phyloP scores from a whole-genome alignment of 208 protist species.

The Tritrichomonas foetus region DNA sequence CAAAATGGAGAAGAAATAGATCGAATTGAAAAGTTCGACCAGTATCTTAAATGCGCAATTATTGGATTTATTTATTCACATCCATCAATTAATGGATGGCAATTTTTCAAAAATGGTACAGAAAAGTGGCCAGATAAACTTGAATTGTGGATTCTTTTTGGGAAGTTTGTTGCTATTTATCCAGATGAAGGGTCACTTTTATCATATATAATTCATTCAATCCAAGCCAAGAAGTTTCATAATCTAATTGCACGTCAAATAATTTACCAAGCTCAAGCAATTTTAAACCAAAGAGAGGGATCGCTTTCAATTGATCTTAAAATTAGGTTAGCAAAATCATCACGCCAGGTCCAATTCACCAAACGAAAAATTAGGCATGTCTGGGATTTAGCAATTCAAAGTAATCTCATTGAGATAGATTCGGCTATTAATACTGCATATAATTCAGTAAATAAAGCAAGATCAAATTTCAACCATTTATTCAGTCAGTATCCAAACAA shows the following conservation, averaged over 20 bases:
- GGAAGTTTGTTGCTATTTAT: background rate
- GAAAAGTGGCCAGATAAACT: background rate
- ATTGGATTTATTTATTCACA: background rate
- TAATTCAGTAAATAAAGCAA: background rate
- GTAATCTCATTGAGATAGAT: background rate
- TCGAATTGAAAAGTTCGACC: background rate
- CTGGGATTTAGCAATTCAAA: background rate
- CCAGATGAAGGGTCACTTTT: background rate
- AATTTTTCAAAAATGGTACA: background rate
- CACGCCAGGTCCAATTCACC: background rate
- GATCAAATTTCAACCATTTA: background rate
- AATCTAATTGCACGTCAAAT: background rate
- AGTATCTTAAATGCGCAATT: background rate
- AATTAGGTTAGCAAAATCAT: background rate
- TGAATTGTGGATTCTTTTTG: background rate
- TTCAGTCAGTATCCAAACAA: background rate
- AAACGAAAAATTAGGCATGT: background rate
- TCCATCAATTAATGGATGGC: background rate
- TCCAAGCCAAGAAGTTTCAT: background rate
- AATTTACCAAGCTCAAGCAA: background rate
- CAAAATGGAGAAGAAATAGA: background rate
- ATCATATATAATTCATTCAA: background rate
- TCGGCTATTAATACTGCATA: background rate
- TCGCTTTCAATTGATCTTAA: background rate
- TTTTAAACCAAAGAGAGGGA: background rate